phyloP scores from a whole-genome alignment of 2,329 filamentous ascomycete genomes.

The Ceratocystis ficicola region DNA sequence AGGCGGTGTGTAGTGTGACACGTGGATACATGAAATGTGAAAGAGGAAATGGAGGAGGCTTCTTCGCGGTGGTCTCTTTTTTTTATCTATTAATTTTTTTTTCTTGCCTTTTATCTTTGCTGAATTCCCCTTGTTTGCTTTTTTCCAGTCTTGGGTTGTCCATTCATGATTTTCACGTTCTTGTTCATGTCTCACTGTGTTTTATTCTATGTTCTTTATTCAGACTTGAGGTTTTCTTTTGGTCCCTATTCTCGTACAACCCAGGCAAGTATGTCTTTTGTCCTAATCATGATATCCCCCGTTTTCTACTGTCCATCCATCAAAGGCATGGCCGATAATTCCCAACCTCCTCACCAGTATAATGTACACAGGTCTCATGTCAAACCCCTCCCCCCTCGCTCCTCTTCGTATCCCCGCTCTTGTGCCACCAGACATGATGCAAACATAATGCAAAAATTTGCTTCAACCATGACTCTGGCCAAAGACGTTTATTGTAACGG shows the following conservation, averaged over 20 bases:
- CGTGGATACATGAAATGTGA: neutral
- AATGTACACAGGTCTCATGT: neutral
- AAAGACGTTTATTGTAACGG: constrained; percentile 31
- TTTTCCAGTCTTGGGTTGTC: neutral
- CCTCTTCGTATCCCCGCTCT: neutral
- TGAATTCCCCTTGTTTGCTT: neutral
- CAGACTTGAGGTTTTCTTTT: neutral
- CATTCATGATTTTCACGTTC: neutral
- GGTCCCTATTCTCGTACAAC: neutral
- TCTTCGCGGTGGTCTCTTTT: neutral
- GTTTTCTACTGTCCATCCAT: neutral
- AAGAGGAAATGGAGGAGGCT: neutral
- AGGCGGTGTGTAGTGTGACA: neutral
- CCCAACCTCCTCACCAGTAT: neutral
- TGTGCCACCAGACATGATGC: neutral
- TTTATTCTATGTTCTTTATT: neutral
- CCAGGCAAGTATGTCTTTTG: neutral
- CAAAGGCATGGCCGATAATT: neutral
- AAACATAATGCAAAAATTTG: neutral
- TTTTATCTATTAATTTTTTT: constrained; percentile 7
- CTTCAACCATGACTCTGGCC: no score
- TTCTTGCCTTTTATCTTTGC: neutral
- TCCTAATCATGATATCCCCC: neutral
- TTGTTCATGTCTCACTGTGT: neutral
- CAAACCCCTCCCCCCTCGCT: neutral